Evolutionary conservation across 139 green algal genomes (phyloP).

Genomic region (Coccomyxa sp.): DNA sequence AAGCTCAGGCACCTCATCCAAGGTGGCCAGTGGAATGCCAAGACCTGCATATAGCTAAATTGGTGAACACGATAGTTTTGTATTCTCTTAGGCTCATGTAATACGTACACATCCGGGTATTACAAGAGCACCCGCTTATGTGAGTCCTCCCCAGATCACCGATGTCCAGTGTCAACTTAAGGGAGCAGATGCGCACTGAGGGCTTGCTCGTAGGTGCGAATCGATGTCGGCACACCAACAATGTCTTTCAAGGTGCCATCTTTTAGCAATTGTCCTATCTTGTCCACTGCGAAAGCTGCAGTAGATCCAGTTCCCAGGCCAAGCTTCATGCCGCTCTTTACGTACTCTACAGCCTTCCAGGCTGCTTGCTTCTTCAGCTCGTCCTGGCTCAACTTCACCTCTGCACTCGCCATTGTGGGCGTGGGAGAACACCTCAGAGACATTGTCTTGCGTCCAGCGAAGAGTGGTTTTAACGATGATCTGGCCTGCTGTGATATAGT

Average conservation of each 20-base stretch:
- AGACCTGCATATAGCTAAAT: conserved; percentile 33
- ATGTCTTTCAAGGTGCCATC: conserved; percentile 92
- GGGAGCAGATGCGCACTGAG: conserved; percentile 20
- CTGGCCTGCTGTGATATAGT: background rate
- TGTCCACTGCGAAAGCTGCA: conserved; percentile 96
- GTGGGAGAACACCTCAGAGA: background rate
- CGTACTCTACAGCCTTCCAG: conserved; percentile 96
- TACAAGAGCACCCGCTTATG: background rate
- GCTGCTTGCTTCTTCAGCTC: conserved; percentile 95
- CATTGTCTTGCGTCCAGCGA: too few species aligned
- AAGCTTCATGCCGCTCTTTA: conserved; percentile 93
- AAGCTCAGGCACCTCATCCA: conserved; percentile 92
- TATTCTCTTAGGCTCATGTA: background rate
- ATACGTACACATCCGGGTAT: background rate
- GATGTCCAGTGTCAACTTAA: too few species aligned
- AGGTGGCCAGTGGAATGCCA: conserved; percentile 94
- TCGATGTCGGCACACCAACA: conserved; percentile 90
- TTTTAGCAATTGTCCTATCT: conserved; percentile 90
- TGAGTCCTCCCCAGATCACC: background rate
- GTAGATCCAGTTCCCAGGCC: conserved; percentile 97
- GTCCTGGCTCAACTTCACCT: conserved; percentile 54
- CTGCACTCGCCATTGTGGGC: background rate
- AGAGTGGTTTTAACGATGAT: background rate
- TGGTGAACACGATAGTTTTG: background rate
- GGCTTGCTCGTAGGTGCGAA: conserved; percentile 91